Evolutionary conservation across 139 green algal species (phyloP).

Genomic region (Volvox reticuliferus): DNA sequence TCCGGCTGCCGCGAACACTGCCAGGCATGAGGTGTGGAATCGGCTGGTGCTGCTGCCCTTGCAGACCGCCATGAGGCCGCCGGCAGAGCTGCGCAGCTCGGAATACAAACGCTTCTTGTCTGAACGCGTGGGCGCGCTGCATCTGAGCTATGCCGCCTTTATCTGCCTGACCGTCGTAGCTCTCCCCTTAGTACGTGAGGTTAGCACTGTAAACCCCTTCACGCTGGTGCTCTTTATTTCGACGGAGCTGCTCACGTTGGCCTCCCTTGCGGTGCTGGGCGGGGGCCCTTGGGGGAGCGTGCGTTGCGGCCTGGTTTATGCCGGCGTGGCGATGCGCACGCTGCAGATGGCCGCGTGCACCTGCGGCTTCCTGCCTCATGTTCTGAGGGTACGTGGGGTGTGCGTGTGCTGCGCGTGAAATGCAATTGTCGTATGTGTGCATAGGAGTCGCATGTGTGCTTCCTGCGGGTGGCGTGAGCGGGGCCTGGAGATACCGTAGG

Average conservation of each 20-base stretch:
- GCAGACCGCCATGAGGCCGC: not conserved
- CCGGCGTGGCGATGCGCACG: slow-evolving; percentile 17
- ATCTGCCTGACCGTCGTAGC: not conserved
- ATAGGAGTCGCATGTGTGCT: too few species aligned
- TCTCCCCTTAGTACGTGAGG: not conserved
- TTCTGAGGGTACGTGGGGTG: not conserved
- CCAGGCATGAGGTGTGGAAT: not conserved
- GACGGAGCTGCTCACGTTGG: not conserved
- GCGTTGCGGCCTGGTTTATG: not conserved
- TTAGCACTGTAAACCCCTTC: not conserved
- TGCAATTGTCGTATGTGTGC: too few species aligned
- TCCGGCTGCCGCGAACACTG: not conserved
- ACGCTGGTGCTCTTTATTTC: slow-evolving; percentile 18
- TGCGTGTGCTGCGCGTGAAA: too few species aligned
- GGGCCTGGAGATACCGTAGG: too few species aligned
- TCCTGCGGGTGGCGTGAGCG: too few species aligned
- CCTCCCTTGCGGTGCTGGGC: not conserved
- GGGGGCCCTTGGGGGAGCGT: not conserved
- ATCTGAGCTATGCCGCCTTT: not conserved
- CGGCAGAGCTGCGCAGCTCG: slow-evolving; percentile 12
- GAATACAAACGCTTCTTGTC: slow-evolving; percentile 1
- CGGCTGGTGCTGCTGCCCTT: not conserved
- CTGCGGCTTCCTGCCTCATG: not conserved
- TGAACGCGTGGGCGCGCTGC: not conserved
- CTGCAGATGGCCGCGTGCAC: slow-evolving; percentile 26